Conservation (phyloP, 106 monocot genomes). For the Amphibolis antarctica region DNA sequence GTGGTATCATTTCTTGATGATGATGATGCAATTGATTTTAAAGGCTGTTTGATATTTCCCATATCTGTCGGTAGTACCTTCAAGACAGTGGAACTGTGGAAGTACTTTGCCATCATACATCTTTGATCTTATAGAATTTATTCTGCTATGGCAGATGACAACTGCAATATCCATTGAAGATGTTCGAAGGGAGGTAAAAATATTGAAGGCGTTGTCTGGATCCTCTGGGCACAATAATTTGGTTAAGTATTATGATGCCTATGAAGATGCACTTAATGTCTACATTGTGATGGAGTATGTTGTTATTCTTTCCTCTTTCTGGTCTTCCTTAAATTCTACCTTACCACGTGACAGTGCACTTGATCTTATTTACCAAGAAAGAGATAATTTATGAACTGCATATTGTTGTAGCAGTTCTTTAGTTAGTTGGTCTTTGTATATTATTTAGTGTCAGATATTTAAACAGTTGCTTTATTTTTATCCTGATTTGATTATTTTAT, state of each 20-base stretch:
- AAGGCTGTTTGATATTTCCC: too few species aligned
- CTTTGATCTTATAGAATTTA: not conserved
- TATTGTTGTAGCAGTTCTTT: too few species aligned
- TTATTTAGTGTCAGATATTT: too few species aligned
- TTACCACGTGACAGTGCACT: not conserved
- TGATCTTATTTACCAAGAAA: not conserved
- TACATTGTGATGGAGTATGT: constrained; percentile 99
- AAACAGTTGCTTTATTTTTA: too few species aligned
- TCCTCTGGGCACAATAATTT: constrained; percentile 69
- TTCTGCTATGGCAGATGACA: constrained; percentile 46
- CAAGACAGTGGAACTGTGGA: too few species aligned
- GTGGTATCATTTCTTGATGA: too few species aligned
- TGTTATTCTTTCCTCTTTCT: constrained; percentile 15
- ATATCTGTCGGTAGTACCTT: too few species aligned
- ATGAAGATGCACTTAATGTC: constrained; percentile 91
- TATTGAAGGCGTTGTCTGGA: constrained; percentile 77
- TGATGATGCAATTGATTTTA: too few species aligned
- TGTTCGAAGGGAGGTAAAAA: constrained; percentile 96
- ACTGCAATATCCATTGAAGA: constrained; percentile 90
- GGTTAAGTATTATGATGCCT: constrained; percentile 93
- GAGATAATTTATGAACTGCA: too few species aligned
- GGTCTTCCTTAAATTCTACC: not conserved
- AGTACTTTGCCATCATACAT: not conserved
- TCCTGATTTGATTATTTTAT: too few species aligned
- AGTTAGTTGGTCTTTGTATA: too few species aligned